Evolutionary conservation across 2,329 filamentous ascomycete species (phyloP), one percentile per base, ranked within the genome.

Genomic region (Ambrosiella xylebori): DNA sequence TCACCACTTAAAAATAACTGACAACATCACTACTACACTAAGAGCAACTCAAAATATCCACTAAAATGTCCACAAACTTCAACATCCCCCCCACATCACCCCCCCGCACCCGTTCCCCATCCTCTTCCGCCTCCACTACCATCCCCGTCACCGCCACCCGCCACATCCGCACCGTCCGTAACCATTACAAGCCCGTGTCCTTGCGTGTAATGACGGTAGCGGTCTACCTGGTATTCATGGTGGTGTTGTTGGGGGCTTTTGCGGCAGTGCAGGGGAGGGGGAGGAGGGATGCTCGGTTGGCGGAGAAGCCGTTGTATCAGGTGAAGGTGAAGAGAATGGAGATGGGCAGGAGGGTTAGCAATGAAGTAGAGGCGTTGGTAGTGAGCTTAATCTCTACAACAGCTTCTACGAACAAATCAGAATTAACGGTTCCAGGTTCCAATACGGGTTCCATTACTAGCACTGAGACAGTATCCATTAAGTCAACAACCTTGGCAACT

Each of bases 151-250:
- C 38, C 8, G 35, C 19, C 41, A 17, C 38, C 5, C 39, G 38
- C 11, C n/a, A 36, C 11, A 8, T 40, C 19, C 3, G 39, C n/a
- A 27, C 27, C 7, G 9, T 8, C 37, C 49, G 39, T 19, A 15
- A 13, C 37, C n/a, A 55, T 7, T 52, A 59, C 27, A 59, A 56
- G 19, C 57, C 53, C 44, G 36, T 59, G 9, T 47, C 52, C 12
- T 17, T 59, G 5, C 41, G 57, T 3, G 45, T 40, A 6, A 44
- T 15, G 7, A 44, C 50, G 7, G 53, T 59, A 1, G 53, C 44
- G 7, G 27, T 27, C 6, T 59, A 50, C 19, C 36, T 51, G 3
- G 57, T 38, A 7, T 9, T 56, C 5, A 39, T 59, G 57, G 39
- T 53, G 12, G 19, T 59, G 12, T 7, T 59, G 11, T 13, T 56